These are phyloP conservation scores for Coprinellus aureogranulatus DNA, from an alignment of 768 basidiomycete genomes.

Conservation along the genomic window DNA sequence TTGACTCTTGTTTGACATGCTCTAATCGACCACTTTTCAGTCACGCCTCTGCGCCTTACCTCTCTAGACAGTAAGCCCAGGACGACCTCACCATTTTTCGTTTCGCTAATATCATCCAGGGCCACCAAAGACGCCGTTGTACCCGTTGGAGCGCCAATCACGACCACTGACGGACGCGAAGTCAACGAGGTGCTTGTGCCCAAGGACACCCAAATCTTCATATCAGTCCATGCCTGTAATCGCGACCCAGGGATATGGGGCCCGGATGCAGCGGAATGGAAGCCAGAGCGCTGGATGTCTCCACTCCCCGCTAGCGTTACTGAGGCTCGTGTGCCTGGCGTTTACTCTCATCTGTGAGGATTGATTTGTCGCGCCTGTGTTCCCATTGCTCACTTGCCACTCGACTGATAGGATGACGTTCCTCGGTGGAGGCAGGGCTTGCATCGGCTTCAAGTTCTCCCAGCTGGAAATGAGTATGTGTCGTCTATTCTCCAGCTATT, in stretches of 20 bases:
- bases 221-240: not conserved
- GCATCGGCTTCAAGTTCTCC: slow-evolving; percentile 40
- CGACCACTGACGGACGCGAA: slow-evolving; percentile 27
- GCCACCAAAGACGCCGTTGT: slow-evolving; percentile 20
- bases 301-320: not conserved
- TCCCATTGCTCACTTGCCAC: not conserved
- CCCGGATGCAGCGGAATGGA: not conserved
- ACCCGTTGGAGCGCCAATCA: slow-evolving; percentile 34
- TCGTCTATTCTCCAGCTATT: slow-evolving; percentile 4
- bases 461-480: slow-evolving; percentile 42
- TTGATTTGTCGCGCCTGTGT: not conserved
- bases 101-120: not conserved
- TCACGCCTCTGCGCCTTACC: slow-evolving; percentile 24
- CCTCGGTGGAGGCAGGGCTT: slow-evolving; percentile 15
- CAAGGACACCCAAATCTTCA: slow-evolving; percentile 29
- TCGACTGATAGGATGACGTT: slow-evolving; percentile 10
- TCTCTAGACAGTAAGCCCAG: slow-evolving; percentile 17
- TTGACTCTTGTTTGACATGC: not conserved
- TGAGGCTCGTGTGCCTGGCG: slow-evolving; percentile 1
- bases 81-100: not conserved
- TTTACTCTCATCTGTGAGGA: slow-evolving; percentile 6
- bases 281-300: not conserved
- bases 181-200: slow-evolving; percentile 37
- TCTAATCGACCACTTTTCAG: slow-evolving; percentile 8
- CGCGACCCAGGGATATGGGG: not conserved